Conservation (phyloP, 192 early-diverging fungal species). For the Coemansia sp. region DNA sequence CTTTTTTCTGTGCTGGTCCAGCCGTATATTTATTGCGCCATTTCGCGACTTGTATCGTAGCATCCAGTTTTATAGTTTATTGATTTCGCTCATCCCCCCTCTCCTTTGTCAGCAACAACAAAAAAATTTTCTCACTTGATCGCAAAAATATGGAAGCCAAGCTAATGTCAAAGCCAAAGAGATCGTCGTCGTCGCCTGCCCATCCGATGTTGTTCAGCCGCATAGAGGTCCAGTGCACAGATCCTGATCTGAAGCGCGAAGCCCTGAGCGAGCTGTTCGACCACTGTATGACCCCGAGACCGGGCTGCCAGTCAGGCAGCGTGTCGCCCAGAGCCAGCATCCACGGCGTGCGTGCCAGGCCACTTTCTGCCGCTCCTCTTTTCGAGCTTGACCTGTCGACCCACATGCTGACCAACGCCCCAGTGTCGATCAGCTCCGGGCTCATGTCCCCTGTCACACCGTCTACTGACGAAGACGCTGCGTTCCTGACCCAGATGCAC, state of each 20-base stretch:
- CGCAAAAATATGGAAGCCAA: background rate
- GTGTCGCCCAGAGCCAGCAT: background rate
- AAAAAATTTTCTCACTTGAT: background rate
- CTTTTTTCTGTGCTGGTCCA: background rate
- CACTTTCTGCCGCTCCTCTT: constrained; percentile 43
- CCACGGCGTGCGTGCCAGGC: constrained; percentile 24
- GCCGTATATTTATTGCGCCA: constrained; percentile 3
- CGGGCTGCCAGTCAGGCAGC: background rate
- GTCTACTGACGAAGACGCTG: constrained; percentile 3
- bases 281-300: constrained; percentile 43
- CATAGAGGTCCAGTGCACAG: constrained; percentile 42
- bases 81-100: background rate
- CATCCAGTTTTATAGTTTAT: background rate
- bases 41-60: background rate
- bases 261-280: constrained; percentile 56
- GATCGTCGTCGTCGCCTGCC: constrained; percentile 15
- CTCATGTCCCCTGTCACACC: constrained; percentile 24
- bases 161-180: constrained; percentile 4
- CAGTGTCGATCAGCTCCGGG: constrained; percentile 14
- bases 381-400: constrained; percentile 22
- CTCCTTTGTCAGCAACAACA: background rate
- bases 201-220: constrained; percentile 13
- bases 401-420: background rate
- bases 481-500: constrained; percentile 1
- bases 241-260: constrained; percentile 50